Conservation (phyloP, 2,329 filamentous ascomycete genomes). For the Hypoxylon sp. region DNA sequence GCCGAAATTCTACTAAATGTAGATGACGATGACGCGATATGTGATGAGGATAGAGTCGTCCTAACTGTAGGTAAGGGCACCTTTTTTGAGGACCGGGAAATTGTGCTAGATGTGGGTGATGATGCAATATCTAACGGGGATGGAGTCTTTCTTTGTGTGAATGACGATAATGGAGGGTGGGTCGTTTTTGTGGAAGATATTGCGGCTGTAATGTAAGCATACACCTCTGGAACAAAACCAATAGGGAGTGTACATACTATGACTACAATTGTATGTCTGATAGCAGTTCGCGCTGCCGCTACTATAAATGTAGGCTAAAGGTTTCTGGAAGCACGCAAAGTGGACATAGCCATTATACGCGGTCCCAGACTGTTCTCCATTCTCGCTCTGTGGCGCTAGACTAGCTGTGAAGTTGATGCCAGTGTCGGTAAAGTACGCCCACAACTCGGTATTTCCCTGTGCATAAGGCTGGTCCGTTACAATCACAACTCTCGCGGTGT, state of each 20-base stretch:
- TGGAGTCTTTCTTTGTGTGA: background rate
- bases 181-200: background rate
- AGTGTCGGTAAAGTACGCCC: background rate
- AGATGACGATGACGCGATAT: background rate
- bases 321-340: conserved; percentile 12
- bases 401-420: background rate
- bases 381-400: background rate
- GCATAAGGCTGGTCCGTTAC: background rate
- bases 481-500: background rate
- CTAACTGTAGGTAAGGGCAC: background rate
- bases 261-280: conserved; percentile 2
- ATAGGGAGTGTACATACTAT: conserved; percentile 4
- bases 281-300: background rate
- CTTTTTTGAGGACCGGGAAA: background rate
- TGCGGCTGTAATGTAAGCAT: background rate
- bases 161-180: background rate
- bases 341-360: conserved; percentile 2
- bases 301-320: background rate
- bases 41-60: background rate
- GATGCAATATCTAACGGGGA: background rate
- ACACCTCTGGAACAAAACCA: background rate
- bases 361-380: background rate
- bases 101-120: background rate
- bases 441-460: background rate
- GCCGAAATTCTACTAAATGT: background rate